Evolutionary conservation across 2,329 filamentous ascomycete species (phyloP).

Genomic region (Aspergillus carbonarius): DNA sequence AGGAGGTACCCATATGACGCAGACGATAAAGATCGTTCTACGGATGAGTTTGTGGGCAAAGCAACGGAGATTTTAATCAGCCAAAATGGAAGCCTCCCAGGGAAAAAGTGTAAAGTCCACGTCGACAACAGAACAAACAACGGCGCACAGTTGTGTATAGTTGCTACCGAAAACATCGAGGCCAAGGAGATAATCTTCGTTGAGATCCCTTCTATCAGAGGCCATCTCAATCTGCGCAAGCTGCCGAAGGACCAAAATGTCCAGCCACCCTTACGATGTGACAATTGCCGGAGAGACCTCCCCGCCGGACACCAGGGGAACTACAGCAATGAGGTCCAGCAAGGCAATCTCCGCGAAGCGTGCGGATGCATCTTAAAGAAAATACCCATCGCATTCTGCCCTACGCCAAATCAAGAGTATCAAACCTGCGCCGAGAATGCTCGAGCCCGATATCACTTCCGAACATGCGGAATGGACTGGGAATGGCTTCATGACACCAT

Average conservation of each 20-base stretch:
- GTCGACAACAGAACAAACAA: slow-evolving; percentile 3
- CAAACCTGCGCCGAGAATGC: slow-evolving; percentile 22
- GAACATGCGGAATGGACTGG: slow-evolving; percentile 34
- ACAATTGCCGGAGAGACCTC: neutral
- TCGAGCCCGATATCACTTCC: slow-evolving; percentile 28
- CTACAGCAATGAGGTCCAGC: neutral
- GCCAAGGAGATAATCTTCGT: slow-evolving; percentile 27
- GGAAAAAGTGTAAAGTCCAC: slow-evolving; percentile 12
- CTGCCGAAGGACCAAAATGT: neutral
- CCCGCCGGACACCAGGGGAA: neutral
- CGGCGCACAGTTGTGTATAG: slow-evolving; percentile 18
- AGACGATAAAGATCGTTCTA: slow-evolving; percentile 22
- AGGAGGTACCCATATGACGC: slow-evolving; percentile 31
- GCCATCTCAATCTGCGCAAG: slow-evolving; percentile 26
- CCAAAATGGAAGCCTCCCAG: slow-evolving; percentile 9
- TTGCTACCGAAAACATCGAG: slow-evolving; percentile 28
- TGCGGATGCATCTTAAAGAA: slow-evolving; percentile 10
- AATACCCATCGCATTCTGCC: slow-evolving; percentile 13
- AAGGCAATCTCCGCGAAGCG: neutral
- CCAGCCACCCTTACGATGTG: neutral
- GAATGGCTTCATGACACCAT: slow-evolving; percentile 37
- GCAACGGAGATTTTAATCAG: slow-evolving; percentile 27
- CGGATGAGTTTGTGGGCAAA: slow-evolving; percentile 7
- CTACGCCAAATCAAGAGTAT: neutral
- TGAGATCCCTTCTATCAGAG: slow-evolving; percentile 38